These are phyloP conservation scores for Vachellia pachyceras DNA, from an alignment of 306 rosid genomes.

Conservation along the genomic window DNA sequence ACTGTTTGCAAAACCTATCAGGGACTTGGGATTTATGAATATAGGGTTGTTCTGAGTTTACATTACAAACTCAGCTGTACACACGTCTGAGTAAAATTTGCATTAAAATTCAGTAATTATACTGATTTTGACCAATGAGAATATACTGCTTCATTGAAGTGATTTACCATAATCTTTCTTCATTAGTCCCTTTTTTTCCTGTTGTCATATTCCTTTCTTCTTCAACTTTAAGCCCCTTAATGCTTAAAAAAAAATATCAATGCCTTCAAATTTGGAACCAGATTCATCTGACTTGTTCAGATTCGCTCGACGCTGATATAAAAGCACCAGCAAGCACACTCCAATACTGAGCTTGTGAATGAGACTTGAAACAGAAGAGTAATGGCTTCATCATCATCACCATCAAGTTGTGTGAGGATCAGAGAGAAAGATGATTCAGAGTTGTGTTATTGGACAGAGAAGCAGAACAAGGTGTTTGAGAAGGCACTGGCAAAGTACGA, in stretches of 20 bases:
- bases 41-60: too few species aligned
- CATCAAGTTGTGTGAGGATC: conserved; percentile 50
- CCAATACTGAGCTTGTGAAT: background rate
- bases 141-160: background rate
- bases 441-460: conserved; percentile 45
- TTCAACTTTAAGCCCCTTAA: background rate
- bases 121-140: background rate
- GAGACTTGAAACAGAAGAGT: background rate
- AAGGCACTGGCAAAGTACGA: conserved; percentile 63
- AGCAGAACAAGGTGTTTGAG: conserved; percentile 63
- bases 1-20: too few species aligned
- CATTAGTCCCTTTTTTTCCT: background rate
- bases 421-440: conserved; percentile 45
- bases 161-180: background rate
- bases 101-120: background rate
- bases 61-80: too few species aligned
- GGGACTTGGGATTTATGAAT: too few species aligned
- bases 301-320: conserved; percentile 38
- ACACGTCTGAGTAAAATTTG: background rate
- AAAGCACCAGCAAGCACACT: conserved; percentile 26
- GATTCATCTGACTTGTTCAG: conserved; percentile 45
- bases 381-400: conserved; percentile 45
- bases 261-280: conserved; percentile 43
- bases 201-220: background rate
- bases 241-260: conserved; percentile 7